These are phyloP conservation scores for Yarrowia sp. DNA, from an alignment of 805 yeast genomes.

Conservation along the genomic window DNA sequence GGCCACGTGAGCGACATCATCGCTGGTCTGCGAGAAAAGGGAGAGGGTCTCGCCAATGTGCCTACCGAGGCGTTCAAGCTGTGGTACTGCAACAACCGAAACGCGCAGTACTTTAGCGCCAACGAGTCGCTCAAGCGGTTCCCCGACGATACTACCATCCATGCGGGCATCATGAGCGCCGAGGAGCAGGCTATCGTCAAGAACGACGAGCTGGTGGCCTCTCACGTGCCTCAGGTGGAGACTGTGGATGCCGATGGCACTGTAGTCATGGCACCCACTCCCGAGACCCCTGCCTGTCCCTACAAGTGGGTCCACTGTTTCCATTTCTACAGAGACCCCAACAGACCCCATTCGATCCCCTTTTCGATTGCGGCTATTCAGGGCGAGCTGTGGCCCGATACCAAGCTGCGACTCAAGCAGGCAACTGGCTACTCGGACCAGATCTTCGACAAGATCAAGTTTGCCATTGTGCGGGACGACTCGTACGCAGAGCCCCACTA, in stretches of 20 bases:
- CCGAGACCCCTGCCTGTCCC: conserved; percentile 15
- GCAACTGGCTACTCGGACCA: conserved; percentile 78
- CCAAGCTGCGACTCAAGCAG: conserved; percentile 70
- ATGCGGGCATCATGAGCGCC: conserved; percentile 58
- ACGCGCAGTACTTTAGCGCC: conserved; percentile 50
- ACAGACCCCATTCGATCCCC: conserved; percentile 79
- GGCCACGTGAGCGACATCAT: conserved; percentile 27
- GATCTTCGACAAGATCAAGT: conserved; percentile 76
- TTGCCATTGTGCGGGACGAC: conserved; percentile 59
- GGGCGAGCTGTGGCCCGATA: conserved; percentile 67
- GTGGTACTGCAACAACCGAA: conserved; percentile 46
- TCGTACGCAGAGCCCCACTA: conserved; percentile 50
- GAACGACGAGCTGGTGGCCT: conserved; percentile 43
- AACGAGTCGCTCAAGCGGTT: conserved; percentile 53
- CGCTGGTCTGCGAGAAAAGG: conserved; percentile 54
- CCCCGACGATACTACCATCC: conserved; percentile 52
- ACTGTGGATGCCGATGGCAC: conserved; percentile 60
- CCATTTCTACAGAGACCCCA: conserved; percentile 77
- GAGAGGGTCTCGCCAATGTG: conserved; percentile 50
- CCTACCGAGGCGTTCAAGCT: conserved; percentile 50
- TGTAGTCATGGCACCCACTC: conserved; percentile 18
- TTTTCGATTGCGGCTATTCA: conserved; percentile 76
- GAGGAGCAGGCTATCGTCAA: conserved; percentile 48
- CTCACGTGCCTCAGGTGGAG: conserved; percentile 48
- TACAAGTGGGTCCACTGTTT: conserved; percentile 46